Evolutionary conservation across 2,329 filamentous ascomycete species (phyloP).

Genomic region (Aureobasidium sp.): DNA sequence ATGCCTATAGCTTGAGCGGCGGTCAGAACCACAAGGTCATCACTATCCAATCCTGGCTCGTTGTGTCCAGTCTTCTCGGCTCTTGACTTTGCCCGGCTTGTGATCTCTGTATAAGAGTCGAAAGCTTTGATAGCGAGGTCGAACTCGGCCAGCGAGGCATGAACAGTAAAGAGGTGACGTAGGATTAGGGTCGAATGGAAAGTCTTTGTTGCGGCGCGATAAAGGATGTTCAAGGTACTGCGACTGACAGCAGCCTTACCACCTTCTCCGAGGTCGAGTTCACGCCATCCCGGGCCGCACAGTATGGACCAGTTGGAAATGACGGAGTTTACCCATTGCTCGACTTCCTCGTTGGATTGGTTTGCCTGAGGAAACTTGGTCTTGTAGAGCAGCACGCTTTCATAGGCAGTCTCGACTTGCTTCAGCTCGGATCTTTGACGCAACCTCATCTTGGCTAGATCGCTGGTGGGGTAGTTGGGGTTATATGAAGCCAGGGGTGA

Average conservation of each 20-base stretch:
- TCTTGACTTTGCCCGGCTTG: constrained; percentile 75
- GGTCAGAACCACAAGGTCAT: constrained; percentile 67
- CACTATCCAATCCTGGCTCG: constrained; percentile 67
- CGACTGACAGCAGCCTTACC: constrained; percentile 68
- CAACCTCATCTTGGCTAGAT: constrained; percentile 25
- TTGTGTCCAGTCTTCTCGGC: constrained; percentile 64
- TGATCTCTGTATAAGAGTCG: constrained; percentile 83
- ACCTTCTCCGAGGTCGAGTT: constrained; percentile 71
- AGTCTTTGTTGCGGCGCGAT: constrained; percentile 82
- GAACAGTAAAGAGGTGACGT: constrained; percentile 77
- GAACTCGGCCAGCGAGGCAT: constrained; percentile 82
- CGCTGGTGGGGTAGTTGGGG: constrained; percentile 15
- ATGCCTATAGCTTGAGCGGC: constrained; percentile 72
- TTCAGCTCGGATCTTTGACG: constrained; percentile 67
- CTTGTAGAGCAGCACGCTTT: constrained; percentile 67
- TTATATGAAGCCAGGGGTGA: constrained; percentile 21
- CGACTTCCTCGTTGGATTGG: constrained; percentile 68
- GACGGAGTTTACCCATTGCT: constrained; percentile 70
- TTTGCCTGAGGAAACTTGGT: constrained; percentile 78
- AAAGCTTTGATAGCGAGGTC: constrained; percentile 85
- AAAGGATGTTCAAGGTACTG: constrained; percentile 74
- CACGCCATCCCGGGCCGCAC: constrained; percentile 70
- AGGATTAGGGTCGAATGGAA: constrained; percentile 91
- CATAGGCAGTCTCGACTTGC: constrained; percentile 69
- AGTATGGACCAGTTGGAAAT: constrained; percentile 80